Evolutionary conservation across 495 filamentous ascomycete genomes (phyloP).

Genomic region (Letharia lupina): DNA sequence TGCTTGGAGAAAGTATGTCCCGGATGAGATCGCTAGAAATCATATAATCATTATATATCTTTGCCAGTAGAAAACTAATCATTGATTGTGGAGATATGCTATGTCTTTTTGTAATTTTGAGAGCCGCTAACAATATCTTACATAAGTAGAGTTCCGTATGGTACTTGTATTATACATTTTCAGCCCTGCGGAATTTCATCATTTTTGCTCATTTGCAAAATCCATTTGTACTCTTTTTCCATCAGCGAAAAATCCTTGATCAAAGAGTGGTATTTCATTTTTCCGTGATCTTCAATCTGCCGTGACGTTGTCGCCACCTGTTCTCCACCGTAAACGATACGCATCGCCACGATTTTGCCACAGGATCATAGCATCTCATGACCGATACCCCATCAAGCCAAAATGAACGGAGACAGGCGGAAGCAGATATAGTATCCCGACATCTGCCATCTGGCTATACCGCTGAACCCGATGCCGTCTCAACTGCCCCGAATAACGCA

Average conservation of each 20-base stretch:
- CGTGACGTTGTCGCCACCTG: background rate
- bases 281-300: background rate
- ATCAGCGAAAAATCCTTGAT: background rate
- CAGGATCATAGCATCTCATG: background rate
- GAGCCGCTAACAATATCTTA: too few relatives aligned
- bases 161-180: background rate
- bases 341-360: background rate
- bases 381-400: slow-evolving; percentile 9
- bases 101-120: background rate
- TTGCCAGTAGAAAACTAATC: too few relatives aligned
- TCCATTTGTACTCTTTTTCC: background rate
- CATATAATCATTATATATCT: too few relatives aligned
- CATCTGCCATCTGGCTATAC: slow-evolving; percentile 38
- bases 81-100: background rate
- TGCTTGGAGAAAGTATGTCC: too few relatives aligned
- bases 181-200: background rate
- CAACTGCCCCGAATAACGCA: background rate
- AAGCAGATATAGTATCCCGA: slow-evolving; percentile 33
- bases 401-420: slow-evolving; percentile 22
- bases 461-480: slow-evolving; percentile 29
- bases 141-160: too few relatives aligned
- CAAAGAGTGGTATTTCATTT: too few relatives aligned
- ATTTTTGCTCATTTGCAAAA: background rate
- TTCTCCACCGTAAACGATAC: background rate
- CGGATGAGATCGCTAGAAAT: too few relatives aligned